Base-by-base conservation (phyloP, 2,329 filamentous ascomycete species). In the Ophiostoma ulmi region DNA sequence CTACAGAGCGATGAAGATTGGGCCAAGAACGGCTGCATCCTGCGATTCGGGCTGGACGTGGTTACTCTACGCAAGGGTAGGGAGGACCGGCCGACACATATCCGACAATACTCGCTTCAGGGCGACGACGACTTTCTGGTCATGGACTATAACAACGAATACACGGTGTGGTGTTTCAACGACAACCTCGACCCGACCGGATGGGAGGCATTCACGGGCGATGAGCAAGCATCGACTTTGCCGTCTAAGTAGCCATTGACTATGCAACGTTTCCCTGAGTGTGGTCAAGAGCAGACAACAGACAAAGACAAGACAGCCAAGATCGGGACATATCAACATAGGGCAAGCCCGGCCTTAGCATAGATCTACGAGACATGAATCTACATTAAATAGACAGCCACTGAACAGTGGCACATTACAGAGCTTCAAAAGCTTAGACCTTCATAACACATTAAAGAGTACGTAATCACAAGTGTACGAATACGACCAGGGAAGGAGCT, bases 41-140 rank as follows among this genome's bases (percentile, higher is more conserved):
- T 72, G 68, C 73, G 73, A 20, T 75, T 70, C n/a, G 72, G 72
- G n/a, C 69, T 74, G 36, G 74, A 75, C 66, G 41, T 75, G 26
- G 73, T 69, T 58, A 35, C 58, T 20, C 11, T 39, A 44, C 38
- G 31, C 17, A 11, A 22, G 20, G 63, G 36, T 20, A 13, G 4
- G 2, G 20, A 69, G 8, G 14, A 35, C 10, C 44, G 44, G 66
- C 70, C 71, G 41, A 63, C 61, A 8, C 72, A 73, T 67, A 64
- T 72, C 41, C 55, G 72, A 6, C 14, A 55, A 20, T 71, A 73
- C 44, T 38, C 38, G 1, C 17, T 74, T 20, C 55, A 71, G 35
- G 74, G 74, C 71, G 74, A 75, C 67, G 74, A 74, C 69, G 74
- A 73, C 65, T 75, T 73, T 26, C 11, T 75, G 11, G 65, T 73